A percentile compares a stretch with the other conserved stretches of the same genome.
Evolutionary conservation across 148 eudicot genomes (phyloP).

Genomic region (Hydrangea macrophylla): DNA sequence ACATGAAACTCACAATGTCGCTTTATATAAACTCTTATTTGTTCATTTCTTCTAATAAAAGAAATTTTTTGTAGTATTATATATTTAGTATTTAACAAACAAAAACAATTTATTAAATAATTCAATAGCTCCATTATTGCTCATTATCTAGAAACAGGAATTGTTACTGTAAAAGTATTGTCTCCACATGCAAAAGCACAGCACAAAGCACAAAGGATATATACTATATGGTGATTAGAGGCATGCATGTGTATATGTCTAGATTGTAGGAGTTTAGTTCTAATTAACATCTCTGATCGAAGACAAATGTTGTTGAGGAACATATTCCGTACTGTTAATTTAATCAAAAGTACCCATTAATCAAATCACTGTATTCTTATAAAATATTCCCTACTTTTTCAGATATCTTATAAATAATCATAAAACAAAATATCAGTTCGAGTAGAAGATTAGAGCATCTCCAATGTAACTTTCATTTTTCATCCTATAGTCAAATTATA

Average conservation of each 20-base stretch:
- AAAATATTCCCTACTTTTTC: constrained; percentile 9
- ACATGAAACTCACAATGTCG: neutral
- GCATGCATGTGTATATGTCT: constrained; percentile 4
- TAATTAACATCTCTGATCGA: neutral
- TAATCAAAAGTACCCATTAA: constrained; percentile 6
- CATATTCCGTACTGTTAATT: constrained; percentile 24
- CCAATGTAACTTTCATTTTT: too few species aligned
- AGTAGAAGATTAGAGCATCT: too few species aligned
- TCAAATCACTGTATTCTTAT: neutral
- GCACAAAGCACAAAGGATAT: neutral
- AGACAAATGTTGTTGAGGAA: neutral
- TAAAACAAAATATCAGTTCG: neutral
- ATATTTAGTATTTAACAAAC: too few species aligned
- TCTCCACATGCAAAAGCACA: neutral
- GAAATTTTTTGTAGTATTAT: too few species aligned
- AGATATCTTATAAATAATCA: too few species aligned
- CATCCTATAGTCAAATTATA: too few species aligned
- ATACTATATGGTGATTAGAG: too few species aligned
- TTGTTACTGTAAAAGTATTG: neutral
- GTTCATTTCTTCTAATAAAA: too few species aligned
- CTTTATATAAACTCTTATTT: neutral
- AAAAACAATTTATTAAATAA: too few species aligned
- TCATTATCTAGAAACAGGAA: too few species aligned
- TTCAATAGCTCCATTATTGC: too few species aligned
- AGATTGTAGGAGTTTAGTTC: too few species aligned